Evolutionary conservation across 768 basidiomycete species (phyloP).

Genomic region (Suillus bovinus): DNA sequence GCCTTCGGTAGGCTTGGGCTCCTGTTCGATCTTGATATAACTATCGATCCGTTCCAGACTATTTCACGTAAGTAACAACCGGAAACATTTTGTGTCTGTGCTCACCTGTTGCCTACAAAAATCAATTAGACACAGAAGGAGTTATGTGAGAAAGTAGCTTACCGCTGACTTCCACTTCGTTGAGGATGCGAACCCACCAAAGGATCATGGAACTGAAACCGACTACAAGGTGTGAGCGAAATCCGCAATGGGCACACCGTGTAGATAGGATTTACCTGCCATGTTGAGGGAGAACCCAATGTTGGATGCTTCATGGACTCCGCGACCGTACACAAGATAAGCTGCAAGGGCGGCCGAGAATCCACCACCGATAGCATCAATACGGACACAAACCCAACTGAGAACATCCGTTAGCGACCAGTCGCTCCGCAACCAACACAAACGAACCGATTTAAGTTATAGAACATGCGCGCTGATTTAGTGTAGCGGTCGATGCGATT

Average conservation of each 20-base stretch:
- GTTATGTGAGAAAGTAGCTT: slow-evolving; percentile 9
- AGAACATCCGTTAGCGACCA: not conserved
- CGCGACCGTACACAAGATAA: slow-evolving; percentile 49
- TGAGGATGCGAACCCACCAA: slow-evolving; percentile 45
- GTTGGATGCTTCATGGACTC: slow-evolving; percentile 41
- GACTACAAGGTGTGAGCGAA: slow-evolving; percentile 30
- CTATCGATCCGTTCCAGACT: slow-evolving; percentile 54
- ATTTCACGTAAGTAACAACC: not conserved
- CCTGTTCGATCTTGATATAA: slow-evolving; percentile 59
- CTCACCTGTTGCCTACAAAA: slow-evolving; percentile 17
- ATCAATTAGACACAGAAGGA: not conserved
- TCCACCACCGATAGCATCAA: slow-evolving; percentile 58
- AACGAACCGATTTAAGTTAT: slow-evolving; percentile 45
- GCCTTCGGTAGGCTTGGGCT: slow-evolving; percentile 39
- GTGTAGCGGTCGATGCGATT: slow-evolving; percentile 49
- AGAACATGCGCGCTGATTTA: slow-evolving; percentile 42
- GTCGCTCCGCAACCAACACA: not conserved
- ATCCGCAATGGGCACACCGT: not conserved
- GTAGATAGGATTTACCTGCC: slow-evolving; percentile 33
- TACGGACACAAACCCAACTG: slow-evolving; percentile 50
- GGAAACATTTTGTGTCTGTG: not conserved
- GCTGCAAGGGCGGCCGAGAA: slow-evolving; percentile 51
- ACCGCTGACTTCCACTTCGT: slow-evolving; percentile 49
- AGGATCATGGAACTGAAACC: slow-evolving; percentile 58
- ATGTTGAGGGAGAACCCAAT: slow-evolving; percentile 42